These are phyloP conservation scores for Eucalyptus decipiens DNA, from an alignment of 345 rosid species.

Conservation along the genomic window DNA sequence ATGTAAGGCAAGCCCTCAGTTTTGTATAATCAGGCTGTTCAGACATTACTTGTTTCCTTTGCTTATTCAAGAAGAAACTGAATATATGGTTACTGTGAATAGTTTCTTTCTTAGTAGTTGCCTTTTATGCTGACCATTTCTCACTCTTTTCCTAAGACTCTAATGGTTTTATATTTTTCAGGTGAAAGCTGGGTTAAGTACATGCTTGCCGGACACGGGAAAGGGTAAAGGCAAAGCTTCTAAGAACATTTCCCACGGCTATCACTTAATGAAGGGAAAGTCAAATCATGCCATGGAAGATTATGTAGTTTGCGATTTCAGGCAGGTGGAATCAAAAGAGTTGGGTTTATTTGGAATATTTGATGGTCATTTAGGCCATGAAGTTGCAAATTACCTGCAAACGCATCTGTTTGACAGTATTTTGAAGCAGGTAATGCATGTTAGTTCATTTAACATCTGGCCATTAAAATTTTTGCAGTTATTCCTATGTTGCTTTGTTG, in stretches of 20 bases:
- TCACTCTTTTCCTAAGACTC: not conserved
- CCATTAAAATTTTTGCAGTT: not conserved
- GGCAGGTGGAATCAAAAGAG: slow-evolving; percentile 31
- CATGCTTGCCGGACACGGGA: slow-evolving; percentile 43
- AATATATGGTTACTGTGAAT: not conserved
- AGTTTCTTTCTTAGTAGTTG: not conserved
- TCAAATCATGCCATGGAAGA: slow-evolving; percentile 82
- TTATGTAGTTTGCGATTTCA: slow-evolving; percentile 52
- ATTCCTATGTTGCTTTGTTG: not conserved
- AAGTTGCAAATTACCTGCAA: slow-evolving; percentile 67
- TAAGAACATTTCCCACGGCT: slow-evolving; percentile 57
- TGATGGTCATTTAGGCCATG: slow-evolving; percentile 88
- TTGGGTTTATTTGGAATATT: slow-evolving; percentile 80
- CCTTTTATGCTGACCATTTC: not conserved
- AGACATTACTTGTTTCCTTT: too few species aligned
- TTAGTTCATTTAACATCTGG: not conserved
- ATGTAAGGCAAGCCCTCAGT: not conserved
- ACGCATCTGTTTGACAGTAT: slow-evolving; percentile 62
- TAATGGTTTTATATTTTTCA: slow-evolving; percentile 1
- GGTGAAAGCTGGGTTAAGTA: slow-evolving; percentile 45
- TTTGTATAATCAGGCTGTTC: not conserved
- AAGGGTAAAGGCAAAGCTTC: slow-evolving; percentile 72
- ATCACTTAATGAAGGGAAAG: slow-evolving; percentile 67
- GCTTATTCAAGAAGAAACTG: not conserved
- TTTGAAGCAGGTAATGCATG: slow-evolving; percentile 44